phyloP scores from a whole-genome alignment of 257 asterid genomes.

The Solanum chilense region DNA sequence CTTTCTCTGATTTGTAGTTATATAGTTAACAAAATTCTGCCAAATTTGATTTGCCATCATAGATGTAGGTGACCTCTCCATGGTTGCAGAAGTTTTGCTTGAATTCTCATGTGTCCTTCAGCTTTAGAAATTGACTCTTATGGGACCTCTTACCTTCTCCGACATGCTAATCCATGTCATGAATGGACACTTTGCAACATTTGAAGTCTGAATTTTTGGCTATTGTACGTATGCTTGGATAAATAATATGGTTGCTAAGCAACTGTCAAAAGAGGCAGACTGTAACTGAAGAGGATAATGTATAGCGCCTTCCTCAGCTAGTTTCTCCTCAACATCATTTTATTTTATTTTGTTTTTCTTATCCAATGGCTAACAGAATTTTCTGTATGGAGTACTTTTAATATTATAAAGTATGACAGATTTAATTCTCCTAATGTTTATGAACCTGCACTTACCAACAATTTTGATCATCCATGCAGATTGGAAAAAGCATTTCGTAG shows the following conservation, averaged over 20 bases:
- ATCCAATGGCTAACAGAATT: not conserved
- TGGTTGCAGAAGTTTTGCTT: not conserved
- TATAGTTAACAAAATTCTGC: not conserved
- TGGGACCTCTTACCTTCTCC: not conserved
- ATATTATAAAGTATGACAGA: not conserved
- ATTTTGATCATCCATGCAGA: conserved; percentile 23
- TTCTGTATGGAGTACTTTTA: not conserved
- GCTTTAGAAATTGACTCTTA: not conserved
- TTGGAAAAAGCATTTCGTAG: conserved; percentile 44
- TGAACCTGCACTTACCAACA: not conserved
- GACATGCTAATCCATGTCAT: not conserved
- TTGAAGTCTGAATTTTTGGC: not conserved
- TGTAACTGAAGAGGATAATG: not conserved
- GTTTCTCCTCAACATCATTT: not conserved
- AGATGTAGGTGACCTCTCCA: not conserved
- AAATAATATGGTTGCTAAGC: not conserved
- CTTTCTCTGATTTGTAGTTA: not conserved
- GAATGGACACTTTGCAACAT: not conserved
- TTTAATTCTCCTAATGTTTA: not conserved
- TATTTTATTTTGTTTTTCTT: not conserved
- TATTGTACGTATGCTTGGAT: not conserved
- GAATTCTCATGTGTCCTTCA: not conserved
- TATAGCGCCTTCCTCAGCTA: not conserved
- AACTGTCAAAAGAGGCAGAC: not conserved
- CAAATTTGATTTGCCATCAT: not conserved